phyloP scores from a whole-genome alignment of 176 grass and related monocot genomes.

The Themeda triandra region DNA sequence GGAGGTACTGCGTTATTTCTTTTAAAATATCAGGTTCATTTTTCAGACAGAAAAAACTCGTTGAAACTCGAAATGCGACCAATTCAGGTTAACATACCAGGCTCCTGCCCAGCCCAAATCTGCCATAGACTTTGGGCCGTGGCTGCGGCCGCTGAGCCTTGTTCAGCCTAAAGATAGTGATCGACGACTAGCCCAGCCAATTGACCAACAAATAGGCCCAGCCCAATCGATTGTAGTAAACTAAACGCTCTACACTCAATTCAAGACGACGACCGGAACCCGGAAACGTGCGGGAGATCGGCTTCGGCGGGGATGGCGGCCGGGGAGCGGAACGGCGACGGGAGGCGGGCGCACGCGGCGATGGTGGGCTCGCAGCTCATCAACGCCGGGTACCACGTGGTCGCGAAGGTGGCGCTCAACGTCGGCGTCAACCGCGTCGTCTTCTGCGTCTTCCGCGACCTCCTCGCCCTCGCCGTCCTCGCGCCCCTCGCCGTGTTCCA shows the following conservation, averaged over 20 bases:
- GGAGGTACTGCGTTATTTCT: not conserved
- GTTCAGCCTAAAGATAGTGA: not conserved
- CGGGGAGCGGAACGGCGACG: not conserved
- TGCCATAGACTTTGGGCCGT: not conserved
- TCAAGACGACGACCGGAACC: not conserved
- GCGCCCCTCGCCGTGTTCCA: conserved; percentile 68
- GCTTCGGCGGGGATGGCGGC: not conserved
- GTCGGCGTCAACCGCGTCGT: conserved; percentile 75
- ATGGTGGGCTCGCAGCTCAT: conserved; percentile 64
- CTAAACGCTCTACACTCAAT: no score
- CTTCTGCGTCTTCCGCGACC: conserved; percentile 79
- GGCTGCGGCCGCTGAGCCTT: no score
- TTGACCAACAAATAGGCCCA: not conserved
- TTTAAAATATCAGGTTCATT: not conserved
- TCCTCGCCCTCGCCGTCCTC: conserved; percentile 73
- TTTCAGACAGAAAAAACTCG: not conserved
- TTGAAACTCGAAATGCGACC: not conserved
- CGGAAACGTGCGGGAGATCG: not conserved
- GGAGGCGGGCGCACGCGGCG: conserved; percentile 48
- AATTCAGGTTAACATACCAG: not conserved
- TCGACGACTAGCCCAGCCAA: not conserved
- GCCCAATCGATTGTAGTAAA: not conserved
- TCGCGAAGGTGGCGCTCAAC: conserved; percentile 81
- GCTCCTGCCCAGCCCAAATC: no score
- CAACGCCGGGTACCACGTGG: conserved; percentile 75